phyloP scores from a whole-genome alignment of 2,329 filamentous ascomycete species.

The Pestalotiopsis sp. region DNA sequence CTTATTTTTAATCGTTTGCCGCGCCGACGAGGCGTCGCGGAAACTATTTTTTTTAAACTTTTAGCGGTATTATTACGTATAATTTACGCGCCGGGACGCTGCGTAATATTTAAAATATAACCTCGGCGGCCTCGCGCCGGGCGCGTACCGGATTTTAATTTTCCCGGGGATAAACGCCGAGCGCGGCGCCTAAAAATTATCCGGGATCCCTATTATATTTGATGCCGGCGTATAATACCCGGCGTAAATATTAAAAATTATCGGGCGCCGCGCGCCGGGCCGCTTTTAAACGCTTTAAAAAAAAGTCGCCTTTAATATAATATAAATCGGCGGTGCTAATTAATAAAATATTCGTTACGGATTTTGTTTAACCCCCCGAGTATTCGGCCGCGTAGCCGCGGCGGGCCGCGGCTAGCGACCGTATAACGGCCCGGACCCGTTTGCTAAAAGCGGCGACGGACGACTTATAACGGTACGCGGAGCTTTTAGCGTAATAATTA shows the following conservation, averaged over 20 bases:
- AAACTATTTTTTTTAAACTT: not conserved
- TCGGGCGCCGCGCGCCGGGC: no score
- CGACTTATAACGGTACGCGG: no score
- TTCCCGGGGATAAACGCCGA: not conserved
- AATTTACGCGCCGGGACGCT: not conserved
- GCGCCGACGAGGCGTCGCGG: not conserved
- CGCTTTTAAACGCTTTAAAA: not conserved
- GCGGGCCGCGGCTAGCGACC: no score
- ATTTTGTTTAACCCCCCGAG: no score
- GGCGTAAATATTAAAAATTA: no score
- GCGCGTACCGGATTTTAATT: not conserved
- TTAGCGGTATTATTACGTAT: not conserved
- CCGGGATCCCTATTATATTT: not conserved
- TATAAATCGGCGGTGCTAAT: not conserved
- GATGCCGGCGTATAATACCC: no score
- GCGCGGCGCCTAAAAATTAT: constrained; percentile 15
- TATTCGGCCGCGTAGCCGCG: no score
- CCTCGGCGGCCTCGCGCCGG: not conserved
- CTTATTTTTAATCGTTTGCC: not conserved
- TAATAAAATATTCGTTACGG: no score
- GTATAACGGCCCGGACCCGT: no score
- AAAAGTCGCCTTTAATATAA: not conserved
- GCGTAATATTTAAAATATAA: not conserved
- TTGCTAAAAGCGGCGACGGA: no score
- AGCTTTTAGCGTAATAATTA: no score